Evolutionary conservation across 1,139 yeast genomes (phyloP).

Genomic region (Yamadazyma kanchanaburiensis): DNA sequence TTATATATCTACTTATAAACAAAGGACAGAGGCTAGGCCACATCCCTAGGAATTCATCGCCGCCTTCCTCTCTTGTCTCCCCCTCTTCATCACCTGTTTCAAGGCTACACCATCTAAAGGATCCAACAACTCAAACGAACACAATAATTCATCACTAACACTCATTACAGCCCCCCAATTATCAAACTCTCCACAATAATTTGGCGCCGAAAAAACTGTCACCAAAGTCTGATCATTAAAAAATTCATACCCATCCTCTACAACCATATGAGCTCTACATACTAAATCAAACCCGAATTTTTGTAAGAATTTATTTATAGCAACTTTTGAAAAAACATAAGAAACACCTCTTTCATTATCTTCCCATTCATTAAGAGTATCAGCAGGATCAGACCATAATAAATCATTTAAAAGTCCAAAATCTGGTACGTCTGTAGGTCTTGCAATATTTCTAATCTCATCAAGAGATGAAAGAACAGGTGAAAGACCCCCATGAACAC

Average conservation of each 20-base stretch:
- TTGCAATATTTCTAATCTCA: conserved; percentile 83
- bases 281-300: conserved; percentile 92
- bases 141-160: conserved; percentile 85
- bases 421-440: conserved; percentile 98
- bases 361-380: conserved; percentile 94
- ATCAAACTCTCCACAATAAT: conserved; percentile 97
- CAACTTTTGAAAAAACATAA: conserved; percentile 90
- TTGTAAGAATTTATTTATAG: conserved; percentile 83
- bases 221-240: conserved; percentile 91
- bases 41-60: conserved; percentile 34
- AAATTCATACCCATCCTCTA: conserved; percentile 97
- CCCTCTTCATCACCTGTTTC: conserved; percentile 88
- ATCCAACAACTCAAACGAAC: conserved; percentile 89
- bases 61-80: conserved; percentile 70
- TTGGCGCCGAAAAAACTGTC: conserved; percentile 95
- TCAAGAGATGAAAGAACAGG: conserved; percentile 90
- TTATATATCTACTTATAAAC: no score
- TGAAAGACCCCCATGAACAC: conserved; percentile 96
- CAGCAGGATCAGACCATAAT: conserved; percentile 97
- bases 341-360: conserved; percentile 97
- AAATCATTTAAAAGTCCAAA: conserved; percentile 89
- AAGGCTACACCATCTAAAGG: conserved; percentile 92
- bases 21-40: no score
- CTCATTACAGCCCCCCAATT: conserved; percentile 99
- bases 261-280: conserved; percentile 98